Evolutionary conservation across 2,329 filamentous ascomycete genomes (phyloP), one percentile per base, ranked within the genome.

Genomic region (Laburnicola sp.): DNA sequence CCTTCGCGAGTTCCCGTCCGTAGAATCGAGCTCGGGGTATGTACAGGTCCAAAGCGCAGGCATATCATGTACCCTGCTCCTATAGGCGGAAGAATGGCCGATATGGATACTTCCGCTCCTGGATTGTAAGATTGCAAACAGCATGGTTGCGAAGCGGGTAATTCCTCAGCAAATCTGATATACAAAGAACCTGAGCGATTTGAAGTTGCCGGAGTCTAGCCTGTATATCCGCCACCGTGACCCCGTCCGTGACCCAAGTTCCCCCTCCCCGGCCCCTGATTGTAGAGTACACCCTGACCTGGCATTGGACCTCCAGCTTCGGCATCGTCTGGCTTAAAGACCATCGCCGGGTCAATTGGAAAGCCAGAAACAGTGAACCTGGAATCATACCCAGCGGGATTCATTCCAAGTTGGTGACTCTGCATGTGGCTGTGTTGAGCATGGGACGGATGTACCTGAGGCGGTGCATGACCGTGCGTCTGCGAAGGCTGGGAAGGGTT

Each of bases 331-430:
- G 65, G 62, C 53, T 71, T 70, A 50, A 62, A 71, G 53, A 67
- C 64, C 66, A 71, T 70, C 10, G 62, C 60, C 21, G 69, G 68
- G 53, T 71, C 68, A 34, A 71, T 65, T 16, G 65, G 66, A 50
- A 65, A 71, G 21, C 65, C 64, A 48, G 67, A 66, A 37, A 69
- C 60, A 8, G 53, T 55, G 47, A 68, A 71, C 36, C 69, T 57
- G 5, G 68, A 66, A 46, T 71, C 69, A 53, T 71, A 71, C 37
- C 64, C 54, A 22, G 62, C 61, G 7, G 62, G 48, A 43, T 60
- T 65, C 6, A 70, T 59, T 44, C 63, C 60, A 31, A 70, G 56
- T 40, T 68, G 68, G 44, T 71, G 69, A 21, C 57, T 54, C 45
- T 65, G 65, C 50, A 71, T 60, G 36, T 70, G 66, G 23, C 51